Conservation (phyloP, 2,329 filamentous ascomycete genomes). For the Sporothrix brunneoviolacea region DNA sequence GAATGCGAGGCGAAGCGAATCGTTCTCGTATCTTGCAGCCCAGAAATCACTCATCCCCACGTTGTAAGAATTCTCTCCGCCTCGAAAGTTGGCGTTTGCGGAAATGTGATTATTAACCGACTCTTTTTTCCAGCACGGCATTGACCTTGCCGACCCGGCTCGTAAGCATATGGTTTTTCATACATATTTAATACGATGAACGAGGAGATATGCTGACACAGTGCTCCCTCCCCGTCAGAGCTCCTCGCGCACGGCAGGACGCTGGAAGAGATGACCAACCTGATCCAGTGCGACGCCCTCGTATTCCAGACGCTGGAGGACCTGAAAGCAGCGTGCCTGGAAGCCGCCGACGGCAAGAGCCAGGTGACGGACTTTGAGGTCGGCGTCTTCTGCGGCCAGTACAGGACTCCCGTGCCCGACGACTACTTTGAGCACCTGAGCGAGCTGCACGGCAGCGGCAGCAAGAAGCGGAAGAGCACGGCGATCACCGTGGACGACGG, state of each 20-base stretch:
- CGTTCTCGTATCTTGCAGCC: slow-evolving; percentile 75
- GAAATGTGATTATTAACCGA: too few species aligned
- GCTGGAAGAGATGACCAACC: slow-evolving; percentile 34
- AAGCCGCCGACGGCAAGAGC: slow-evolving; percentile 54
- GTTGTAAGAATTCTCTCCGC: too few species aligned
- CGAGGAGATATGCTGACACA: too few species aligned
- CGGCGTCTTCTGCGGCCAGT: slow-evolving; percentile 85
- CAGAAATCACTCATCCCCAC: slow-evolving; percentile 77
- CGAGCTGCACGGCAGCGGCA: slow-evolving; percentile 49
- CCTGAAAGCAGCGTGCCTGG: slow-evolving; percentile 70
- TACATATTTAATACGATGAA: too few species aligned
- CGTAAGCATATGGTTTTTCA: too few species aligned
- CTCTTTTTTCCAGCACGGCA: too few species aligned
- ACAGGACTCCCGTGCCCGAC: slow-evolving; percentile 71
- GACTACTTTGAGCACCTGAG: slow-evolving; percentile 80
- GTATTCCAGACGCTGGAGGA: slow-evolving; percentile 59
- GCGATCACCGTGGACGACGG: slow-evolving; percentile 3
- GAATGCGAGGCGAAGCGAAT: slow-evolving; percentile 36
- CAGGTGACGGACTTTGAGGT: slow-evolving; percentile 62
- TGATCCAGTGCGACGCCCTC: slow-evolving; percentile 46
- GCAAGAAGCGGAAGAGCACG: slow-evolving; percentile 40
- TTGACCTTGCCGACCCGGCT: slow-evolving; percentile 40
- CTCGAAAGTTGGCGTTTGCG: too few species aligned
- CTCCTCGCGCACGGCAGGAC: slow-evolving; percentile 26
- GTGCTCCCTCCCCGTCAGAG: too few species aligned